Conservation (phyloP, 495 filamentous ascomycete species). For the Penicillium paxilli region DNA sequence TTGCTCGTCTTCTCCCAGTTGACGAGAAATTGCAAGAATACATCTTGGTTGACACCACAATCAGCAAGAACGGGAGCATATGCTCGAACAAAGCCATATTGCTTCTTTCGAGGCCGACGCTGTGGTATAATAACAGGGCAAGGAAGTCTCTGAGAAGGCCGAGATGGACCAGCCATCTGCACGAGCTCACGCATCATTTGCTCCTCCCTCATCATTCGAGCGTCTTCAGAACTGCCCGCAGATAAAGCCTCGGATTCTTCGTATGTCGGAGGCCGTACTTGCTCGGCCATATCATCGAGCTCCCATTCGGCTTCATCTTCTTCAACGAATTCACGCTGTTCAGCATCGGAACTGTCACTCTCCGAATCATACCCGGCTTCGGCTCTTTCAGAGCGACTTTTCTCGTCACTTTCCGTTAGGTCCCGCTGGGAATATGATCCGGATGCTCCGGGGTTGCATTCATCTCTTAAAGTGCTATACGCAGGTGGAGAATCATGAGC, state of each 20-base stretch:
- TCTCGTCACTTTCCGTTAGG: not conserved
- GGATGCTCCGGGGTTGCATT: not conserved
- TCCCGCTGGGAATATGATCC: not conserved
- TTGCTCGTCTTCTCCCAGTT: conserved; percentile 14
- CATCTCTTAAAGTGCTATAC: not conserved
- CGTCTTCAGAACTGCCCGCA: not conserved
- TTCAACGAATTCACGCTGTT: not conserved
- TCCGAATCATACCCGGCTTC: conserved; percentile 2
- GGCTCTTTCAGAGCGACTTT: not conserved
- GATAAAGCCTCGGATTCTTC: conserved; percentile 1
- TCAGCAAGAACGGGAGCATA: conserved; percentile 10
- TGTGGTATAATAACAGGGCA: conserved; percentile 27
- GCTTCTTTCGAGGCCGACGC: conserved; percentile 21
- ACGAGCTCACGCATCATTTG: conserved; percentile 13
- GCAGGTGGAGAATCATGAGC: not conserved
- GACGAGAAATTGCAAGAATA: conserved; percentile 13
- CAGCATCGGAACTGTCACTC: not conserved
- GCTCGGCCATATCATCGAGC: conserved; percentile 19
- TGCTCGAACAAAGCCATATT: conserved; percentile 17
- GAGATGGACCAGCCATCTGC: conserved; percentile 10
- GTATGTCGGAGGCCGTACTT: not conserved
- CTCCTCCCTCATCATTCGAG: conserved; percentile 6
- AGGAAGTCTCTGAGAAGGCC: conserved; percentile 10
- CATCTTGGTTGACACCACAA: conserved; percentile 15
- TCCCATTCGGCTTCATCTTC: conserved; percentile 18